phyloP scores from a whole-genome alignment of 768 basidiomycete species.

The Russula dissimulans region DNA sequence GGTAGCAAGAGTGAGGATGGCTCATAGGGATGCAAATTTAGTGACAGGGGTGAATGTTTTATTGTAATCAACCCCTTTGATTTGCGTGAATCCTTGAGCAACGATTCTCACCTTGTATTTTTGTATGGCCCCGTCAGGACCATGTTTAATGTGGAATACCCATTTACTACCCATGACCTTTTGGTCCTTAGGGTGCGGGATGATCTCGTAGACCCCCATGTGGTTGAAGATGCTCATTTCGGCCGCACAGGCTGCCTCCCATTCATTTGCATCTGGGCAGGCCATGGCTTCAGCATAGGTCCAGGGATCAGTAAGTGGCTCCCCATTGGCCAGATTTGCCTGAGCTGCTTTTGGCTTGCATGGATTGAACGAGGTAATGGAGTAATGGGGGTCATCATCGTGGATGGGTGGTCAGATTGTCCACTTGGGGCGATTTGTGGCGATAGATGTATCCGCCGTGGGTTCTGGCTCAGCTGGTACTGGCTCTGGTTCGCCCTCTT shows the following conservation, averaged over 20 bases:
- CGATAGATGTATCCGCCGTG: no score
- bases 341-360: neutral
- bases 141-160: constrained; percentile 22
- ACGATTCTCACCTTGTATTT: constrained; percentile 32
- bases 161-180: neutral
- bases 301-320: neutral
- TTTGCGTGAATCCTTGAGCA: constrained; percentile 31
- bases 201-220: neutral
- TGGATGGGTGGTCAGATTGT: no score
- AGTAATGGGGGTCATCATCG: no score
- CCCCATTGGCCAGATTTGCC: neutral
- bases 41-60: constrained; percentile 10
- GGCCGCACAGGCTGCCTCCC: neutral
- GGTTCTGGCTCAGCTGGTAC: no score
- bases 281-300: neutral
- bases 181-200: neutral
- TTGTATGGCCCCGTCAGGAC: constrained; percentile 23
- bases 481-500: no score
- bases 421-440: no score
- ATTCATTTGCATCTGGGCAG: neutral
- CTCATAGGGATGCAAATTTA: constrained; percentile 11
- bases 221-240: neutral
- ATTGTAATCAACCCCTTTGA: constrained; percentile 27
- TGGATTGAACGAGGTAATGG: constrained; percentile 1
- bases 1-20: neutral